phyloP scores from a whole-genome alignment of 1,284 basidiomycete species.

The Ustilago bromivora region DNA sequence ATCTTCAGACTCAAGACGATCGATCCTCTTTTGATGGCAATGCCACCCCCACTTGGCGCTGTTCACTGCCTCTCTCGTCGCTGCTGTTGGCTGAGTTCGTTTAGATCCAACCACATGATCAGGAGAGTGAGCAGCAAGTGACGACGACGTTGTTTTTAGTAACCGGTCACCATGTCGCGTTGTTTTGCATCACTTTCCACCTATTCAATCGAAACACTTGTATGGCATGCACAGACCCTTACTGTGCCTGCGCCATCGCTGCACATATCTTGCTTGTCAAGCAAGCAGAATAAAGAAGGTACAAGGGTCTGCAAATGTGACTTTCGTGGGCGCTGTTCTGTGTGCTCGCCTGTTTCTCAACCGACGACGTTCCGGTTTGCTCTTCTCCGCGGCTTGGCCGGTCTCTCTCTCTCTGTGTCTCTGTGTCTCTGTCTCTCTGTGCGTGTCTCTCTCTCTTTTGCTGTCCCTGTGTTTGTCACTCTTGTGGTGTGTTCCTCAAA shows the following conservation, averaged over 20 bases:
- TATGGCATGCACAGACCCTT: background rate
- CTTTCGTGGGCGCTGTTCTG: background rate
- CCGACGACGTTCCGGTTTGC: conserved; percentile 1
- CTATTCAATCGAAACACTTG: background rate
- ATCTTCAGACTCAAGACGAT: background rate
- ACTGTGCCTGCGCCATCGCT: background rate
- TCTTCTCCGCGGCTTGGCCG: conserved; percentile 14
- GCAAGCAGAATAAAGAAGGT: background rate
- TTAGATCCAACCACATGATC: conserved; percentile 2
- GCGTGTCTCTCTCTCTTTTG: background rate
- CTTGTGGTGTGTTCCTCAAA: background rate
- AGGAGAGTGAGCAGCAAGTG: background rate
- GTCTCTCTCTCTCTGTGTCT: background rate
- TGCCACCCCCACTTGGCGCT: background rate
- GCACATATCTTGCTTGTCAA: background rate
- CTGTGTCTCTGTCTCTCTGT: background rate
- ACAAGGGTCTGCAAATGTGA: background rate
- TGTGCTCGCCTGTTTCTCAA: background rate
- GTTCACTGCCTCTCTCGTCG: background rate
- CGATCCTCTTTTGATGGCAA: background rate
- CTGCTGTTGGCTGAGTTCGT: background rate
- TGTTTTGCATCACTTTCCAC: background rate
- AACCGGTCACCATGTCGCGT: background rate
- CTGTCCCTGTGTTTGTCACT: background rate
- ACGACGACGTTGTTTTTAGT: background rate